Evolutionary conservation across 352 stramenopile species (phyloP), one percentile per base, ranked within the genome.

Genomic region (Phytophthora constricta): DNA sequence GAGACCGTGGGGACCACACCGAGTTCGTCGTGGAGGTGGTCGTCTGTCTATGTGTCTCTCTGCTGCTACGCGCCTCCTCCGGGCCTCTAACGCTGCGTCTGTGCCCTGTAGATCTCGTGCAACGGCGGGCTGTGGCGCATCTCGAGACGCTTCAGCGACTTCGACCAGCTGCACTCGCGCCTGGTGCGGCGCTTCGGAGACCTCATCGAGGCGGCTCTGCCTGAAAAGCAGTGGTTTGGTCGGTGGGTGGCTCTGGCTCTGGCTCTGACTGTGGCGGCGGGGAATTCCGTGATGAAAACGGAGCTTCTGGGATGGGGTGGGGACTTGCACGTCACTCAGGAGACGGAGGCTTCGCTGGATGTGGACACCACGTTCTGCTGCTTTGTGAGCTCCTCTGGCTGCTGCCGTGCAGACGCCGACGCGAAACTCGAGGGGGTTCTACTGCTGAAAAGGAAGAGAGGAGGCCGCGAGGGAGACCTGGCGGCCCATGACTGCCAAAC

Each of bases 181-280:
- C 79, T 95, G n/a, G 62, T 84, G 61, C 84, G 84, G 51, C 74
- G 71, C 52, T 93, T 93, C 49, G 85, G 84, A 14, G 81, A 90
- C 61, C 80, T 91, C 54, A 87, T 95, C 27, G 82, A 91, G 23
- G 80, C 61, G 9, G 65, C 73, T 34, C 62, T 95, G 65, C 87
- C 87, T 1, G 87, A 95, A 58, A 95, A 95, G 72, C 87, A 95
- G 76, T 95, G 87, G 87, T 95, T 95, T 70, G 87, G 87, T 17
- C 76, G 87, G 87, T 95, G 69, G 39, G 79, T 80, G n/a, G n/a
- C 22, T 5, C 28, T 34, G 5, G 17, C 25, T 62, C 56, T 50
- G 46, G 34, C 41, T 66, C 48, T 5, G 52, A 23, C 52, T n/a
- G n/a, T n/a, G n/a, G n/a, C n/a, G n/a, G 43, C 59, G 45, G 48